phyloP scores from a whole-genome alignment of 176 grass and related monocot genomes.

The Cenchrus fungigraminus region DNA sequence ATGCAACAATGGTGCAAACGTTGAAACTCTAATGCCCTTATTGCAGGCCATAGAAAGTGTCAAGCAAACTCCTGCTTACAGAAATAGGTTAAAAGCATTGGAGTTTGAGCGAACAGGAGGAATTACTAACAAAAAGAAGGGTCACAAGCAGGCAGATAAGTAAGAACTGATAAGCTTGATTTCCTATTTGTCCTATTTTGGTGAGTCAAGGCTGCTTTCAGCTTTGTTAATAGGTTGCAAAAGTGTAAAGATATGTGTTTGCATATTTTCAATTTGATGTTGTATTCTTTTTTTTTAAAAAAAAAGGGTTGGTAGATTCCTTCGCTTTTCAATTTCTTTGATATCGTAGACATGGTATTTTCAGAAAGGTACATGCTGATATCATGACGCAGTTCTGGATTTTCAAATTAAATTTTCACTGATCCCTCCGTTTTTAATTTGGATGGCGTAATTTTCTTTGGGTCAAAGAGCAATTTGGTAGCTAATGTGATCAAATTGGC shows the following conservation, averaged over 20 bases:
- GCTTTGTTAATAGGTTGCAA: background rate
- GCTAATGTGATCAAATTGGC: background rate
- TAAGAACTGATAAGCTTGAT: slow-evolving; percentile 44
- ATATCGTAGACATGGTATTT: slow-evolving; percentile 7
- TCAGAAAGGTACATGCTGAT: slow-evolving; percentile 15
- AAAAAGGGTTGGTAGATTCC: background rate
- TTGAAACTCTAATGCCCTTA: slow-evolving; percentile 27
- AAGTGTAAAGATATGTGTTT: background rate
- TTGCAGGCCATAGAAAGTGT: slow-evolving; percentile 85
- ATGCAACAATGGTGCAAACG: background rate
- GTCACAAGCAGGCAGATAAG: slow-evolving; percentile 80
- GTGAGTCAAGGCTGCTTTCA: slow-evolving; percentile 18
- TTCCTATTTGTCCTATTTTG: slow-evolving; percentile 3
- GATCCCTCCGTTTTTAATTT: background rate
- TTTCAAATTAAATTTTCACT: background rate
- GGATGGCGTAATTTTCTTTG: background rate
- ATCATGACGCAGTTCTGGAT: slow-evolving; percentile 10
- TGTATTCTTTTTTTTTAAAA: background rate
- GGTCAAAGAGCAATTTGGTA: background rate
- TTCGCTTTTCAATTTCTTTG: slow-evolving; percentile 1
- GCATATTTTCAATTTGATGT: slow-evolving; percentile 5
- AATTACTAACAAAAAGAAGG: slow-evolving; percentile 87
- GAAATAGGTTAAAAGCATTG: slow-evolving; percentile 93
- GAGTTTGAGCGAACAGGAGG: slow-evolving; percentile 90
- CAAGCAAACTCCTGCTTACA: slow-evolving; percentile 96